Evolutionary conservation across 805 yeast genomes (phyloP), one percentile per base, ranked within the genome.

Genomic region (Yarrowia porcina): DNA sequence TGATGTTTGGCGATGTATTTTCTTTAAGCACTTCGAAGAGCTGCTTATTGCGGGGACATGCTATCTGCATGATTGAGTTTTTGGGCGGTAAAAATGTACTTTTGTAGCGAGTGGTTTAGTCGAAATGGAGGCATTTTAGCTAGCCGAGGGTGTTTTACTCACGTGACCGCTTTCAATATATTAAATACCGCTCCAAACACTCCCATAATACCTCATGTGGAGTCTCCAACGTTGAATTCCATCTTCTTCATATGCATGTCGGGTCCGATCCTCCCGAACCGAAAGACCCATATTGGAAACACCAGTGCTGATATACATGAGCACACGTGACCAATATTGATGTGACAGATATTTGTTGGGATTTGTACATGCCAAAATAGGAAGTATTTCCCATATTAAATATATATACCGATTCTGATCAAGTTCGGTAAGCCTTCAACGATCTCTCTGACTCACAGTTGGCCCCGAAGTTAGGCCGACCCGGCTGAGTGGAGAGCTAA

Each of bases 51-150:
- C 44, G 59, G 59, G 44, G 59, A 49, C 57, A 33, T 49, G 57
- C 33, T 49, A 33, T 33, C 41, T 52, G 59, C 59, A 52, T 52
- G 59, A 52, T 52, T 52, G 44, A 36, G 59, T 52, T 52, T 36
- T 52, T 36, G 59, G 56, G 56, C 39, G 39, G 59, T 15, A 18
- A 52, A 52, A 52, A 52, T 7, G 52, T 21, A 20, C 36, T 13
- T 30, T n/a, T 42, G 15, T 11, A 18, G 41, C 18, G 18, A 17
- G 4, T 10, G n/a, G 17, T 3, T 13, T 13, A 5, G 2, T 32
- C 15, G 13, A 7, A 32, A 13, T 32, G 15, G 4, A 25, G 28
- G 8, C 28, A 4, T 5, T 25, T 25, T 25, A 4, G 28, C n/a
- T n/a, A n/a, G n/a, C n/a, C n/a, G n/a, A n/a, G n/a, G n/a, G n/a